phyloP scores from a whole-genome alignment of 1,139 yeast species.

The Diutina neorugosa region DNA sequence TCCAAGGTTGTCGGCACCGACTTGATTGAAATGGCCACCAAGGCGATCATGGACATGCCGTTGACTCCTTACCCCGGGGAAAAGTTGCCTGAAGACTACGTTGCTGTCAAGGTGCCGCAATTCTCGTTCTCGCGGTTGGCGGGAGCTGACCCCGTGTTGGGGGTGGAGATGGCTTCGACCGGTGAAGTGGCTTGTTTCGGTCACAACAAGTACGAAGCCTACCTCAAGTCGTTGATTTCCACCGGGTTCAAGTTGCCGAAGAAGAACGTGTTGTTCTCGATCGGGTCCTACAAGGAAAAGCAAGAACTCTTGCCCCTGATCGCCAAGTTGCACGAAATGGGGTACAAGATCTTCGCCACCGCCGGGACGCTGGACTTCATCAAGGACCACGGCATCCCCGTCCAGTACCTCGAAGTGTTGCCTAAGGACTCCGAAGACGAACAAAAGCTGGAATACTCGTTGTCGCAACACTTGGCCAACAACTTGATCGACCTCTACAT shows the following conservation, averaged over 20 bases:
- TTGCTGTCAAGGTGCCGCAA: constrained; percentile 97
- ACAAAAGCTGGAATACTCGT: constrained; percentile 86
- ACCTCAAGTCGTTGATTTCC: constrained; percentile 84
- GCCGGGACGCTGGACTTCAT: constrained; percentile 99
- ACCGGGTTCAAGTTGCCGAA: constrained; percentile 93
- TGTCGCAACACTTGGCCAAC: constrained; percentile 93
- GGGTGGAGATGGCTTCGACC: constrained; percentile 99
- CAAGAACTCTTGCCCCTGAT: constrained; percentile 86
- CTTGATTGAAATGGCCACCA: constrained; percentile 94
- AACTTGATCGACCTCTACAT: constrained; percentile 93
- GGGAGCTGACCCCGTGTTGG: constrained; percentile 97
- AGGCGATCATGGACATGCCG: constrained; percentile 87
- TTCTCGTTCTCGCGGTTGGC: constrained; percentile 95
- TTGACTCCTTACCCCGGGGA: constrained; percentile 82
- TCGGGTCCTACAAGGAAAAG: constrained; percentile 98
- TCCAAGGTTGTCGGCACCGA: constrained; percentile 97
- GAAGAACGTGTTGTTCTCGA: constrained; percentile 84
- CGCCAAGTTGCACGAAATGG: constrained; percentile 66
- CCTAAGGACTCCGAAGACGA: constrained; percentile 43
- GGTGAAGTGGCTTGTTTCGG: constrained; percentile 99
- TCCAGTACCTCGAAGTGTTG: constrained; percentile 86
- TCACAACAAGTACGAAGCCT: constrained; percentile 92
- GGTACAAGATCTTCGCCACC: constrained; percentile 89
- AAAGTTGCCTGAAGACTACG: constrained; percentile 82
- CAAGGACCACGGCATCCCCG: constrained; percentile 89